These are phyloP conservation scores for Platanus orientalis DNA, from an alignment of 164 flowering plant genomes.

Conservation along the genomic window DNA sequence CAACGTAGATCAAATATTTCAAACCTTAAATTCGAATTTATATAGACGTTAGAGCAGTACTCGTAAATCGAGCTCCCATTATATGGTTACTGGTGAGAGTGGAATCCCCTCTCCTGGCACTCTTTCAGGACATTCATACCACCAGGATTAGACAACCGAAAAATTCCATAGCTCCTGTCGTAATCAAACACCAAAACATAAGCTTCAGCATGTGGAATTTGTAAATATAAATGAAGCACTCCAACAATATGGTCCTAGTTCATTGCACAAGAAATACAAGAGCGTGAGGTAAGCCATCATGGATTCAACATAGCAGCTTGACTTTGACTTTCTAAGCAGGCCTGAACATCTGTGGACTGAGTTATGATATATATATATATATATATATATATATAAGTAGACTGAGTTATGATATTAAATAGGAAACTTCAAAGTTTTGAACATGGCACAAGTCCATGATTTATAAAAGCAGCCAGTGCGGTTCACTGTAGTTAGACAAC, in stretches of 20 bases:
- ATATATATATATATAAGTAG: too few species aligned
- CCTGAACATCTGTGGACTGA: too few species aligned
- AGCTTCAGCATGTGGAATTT: not conserved
- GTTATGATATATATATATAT: too few species aligned
- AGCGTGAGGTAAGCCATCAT: not conserved
- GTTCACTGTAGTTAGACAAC: too few species aligned
- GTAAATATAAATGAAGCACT: not conserved
- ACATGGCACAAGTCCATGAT: too few species aligned
- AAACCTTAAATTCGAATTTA: conserved; percentile 62
- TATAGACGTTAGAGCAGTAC: conserved; percentile 60
- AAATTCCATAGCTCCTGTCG: conserved; percentile 61
- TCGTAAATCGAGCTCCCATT: conserved; percentile 67
- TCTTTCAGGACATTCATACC: conserved; percentile 53
- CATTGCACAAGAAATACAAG: not conserved
- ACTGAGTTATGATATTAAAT: too few species aligned
- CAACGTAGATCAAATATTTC: conserved; percentile 58
- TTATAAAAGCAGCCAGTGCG: too few species aligned
- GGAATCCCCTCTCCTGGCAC: conserved; percentile 67
- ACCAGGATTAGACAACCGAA: conserved; percentile 58
- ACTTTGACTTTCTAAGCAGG: too few species aligned
- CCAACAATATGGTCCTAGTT: not conserved
- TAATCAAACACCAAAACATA: not conserved
- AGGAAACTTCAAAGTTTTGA: too few species aligned
- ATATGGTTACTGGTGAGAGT: conserved; percentile 51
- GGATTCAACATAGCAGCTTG: not conserved